A percentile compares a stretch with the other conserved stretches of the same genome.
phyloP scores from a whole-genome alignment of 768 basidiomycete species.

The Strobilomyces confusus region DNA sequence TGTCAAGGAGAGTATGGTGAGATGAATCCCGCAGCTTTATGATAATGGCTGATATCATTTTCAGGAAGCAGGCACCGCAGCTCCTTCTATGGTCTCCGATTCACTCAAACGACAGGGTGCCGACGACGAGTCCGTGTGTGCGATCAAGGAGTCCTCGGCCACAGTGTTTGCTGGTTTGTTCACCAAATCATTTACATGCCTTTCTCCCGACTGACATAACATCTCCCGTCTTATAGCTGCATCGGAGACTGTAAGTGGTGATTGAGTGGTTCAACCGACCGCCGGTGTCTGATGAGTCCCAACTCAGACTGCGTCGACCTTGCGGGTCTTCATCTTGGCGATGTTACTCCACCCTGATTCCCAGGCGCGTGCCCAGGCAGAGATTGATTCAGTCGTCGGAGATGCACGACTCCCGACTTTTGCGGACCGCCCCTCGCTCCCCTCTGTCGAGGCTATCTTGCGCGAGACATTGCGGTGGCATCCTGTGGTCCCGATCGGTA shows the following conservation, averaged over 20 bases:
- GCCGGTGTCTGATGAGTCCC: not conserved
- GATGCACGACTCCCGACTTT: slow-evolving; percentile 29
- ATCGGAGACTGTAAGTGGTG: slow-evolving; percentile 26
- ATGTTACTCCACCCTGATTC: slow-evolving; percentile 37
- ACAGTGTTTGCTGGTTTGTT: slow-evolving; percentile 30
- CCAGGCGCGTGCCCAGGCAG: slow-evolving; percentile 37
- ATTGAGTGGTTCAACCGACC: not conserved
- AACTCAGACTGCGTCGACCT: slow-evolving; percentile 29
- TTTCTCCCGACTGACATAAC: not conserved
- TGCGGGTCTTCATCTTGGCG: slow-evolving; percentile 31
- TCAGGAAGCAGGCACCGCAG: slow-evolving; percentile 22
- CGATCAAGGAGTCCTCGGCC: slow-evolving; percentile 27
- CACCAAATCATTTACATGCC: not conserved
- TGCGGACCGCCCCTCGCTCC: slow-evolving; percentile 26
- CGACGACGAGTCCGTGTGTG: slow-evolving; percentile 10
- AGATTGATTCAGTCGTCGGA: slow-evolving; percentile 33
- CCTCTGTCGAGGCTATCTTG: slow-evolving; percentile 26
- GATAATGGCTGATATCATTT: not conserved
- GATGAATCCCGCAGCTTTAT: not conserved
- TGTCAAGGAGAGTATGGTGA: slow-evolving; percentile 32
- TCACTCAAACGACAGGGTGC: slow-evolving; percentile 8
- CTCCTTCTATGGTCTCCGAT: slow-evolving; percentile 28
- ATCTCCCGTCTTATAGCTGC: slow-evolving; percentile 17
- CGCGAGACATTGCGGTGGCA: slow-evolving; percentile 36
- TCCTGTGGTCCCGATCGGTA: slow-evolving; percentile 34